A percentile compares a stretch with the other conserved stretches of the same genome.
phyloP scores from a whole-genome alignment of 2,329 filamentous ascomycete species.

The Amauroascus verrucosus region DNA sequence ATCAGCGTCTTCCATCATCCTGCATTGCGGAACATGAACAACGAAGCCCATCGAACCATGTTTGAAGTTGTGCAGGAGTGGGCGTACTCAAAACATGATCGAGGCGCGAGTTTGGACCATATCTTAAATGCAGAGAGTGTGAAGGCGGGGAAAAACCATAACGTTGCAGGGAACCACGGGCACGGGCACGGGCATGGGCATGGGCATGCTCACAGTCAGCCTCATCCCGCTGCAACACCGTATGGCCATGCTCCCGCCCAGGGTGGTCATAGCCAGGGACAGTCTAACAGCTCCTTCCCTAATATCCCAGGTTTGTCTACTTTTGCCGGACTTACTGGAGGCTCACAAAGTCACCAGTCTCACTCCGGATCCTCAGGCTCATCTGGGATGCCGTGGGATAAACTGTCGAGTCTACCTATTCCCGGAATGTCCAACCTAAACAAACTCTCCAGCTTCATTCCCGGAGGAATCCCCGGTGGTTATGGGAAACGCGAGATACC shows the following conservation, averaged over 20 bases:
- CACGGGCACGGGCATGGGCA: slow-evolving; percentile 15
- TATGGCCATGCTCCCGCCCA: not conserved
- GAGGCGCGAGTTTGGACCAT: slow-evolving; percentile 56
- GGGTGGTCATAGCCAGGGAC: slow-evolving; percentile 16
- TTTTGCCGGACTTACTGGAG: slow-evolving; percentile 12
- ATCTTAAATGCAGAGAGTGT: slow-evolving; percentile 78
- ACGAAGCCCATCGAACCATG: slow-evolving; percentile 81
- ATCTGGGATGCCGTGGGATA: slow-evolving; percentile 24
- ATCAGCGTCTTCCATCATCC: slow-evolving; percentile 84
- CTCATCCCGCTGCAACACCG: not conserved
- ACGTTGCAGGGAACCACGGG: slow-evolving; percentile 21
- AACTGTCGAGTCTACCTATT: slow-evolving; percentile 28
- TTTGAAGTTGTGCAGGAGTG: slow-evolving; percentile 74
- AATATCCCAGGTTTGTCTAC: slow-evolving; percentile 15
- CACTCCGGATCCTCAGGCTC: slow-evolving; percentile 21
- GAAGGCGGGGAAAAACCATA: slow-evolving; percentile 70
- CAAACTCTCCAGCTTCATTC: slow-evolving; percentile 27
- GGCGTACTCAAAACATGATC: slow-evolving; percentile 60
- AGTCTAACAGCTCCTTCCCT: slow-evolving; percentile 25
- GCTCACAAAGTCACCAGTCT: slow-evolving; percentile 16
- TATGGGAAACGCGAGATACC: slow-evolving; percentile 2
- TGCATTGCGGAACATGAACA: slow-evolving; percentile 60
- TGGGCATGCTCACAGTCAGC: slow-evolving; percentile 1
- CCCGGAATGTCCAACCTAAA: slow-evolving; percentile 31
- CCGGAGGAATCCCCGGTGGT: not conserved